phyloP scores from a whole-genome alignment of 2,329 filamentous ascomycete genomes.

The Fusarium equiseti region DNA sequence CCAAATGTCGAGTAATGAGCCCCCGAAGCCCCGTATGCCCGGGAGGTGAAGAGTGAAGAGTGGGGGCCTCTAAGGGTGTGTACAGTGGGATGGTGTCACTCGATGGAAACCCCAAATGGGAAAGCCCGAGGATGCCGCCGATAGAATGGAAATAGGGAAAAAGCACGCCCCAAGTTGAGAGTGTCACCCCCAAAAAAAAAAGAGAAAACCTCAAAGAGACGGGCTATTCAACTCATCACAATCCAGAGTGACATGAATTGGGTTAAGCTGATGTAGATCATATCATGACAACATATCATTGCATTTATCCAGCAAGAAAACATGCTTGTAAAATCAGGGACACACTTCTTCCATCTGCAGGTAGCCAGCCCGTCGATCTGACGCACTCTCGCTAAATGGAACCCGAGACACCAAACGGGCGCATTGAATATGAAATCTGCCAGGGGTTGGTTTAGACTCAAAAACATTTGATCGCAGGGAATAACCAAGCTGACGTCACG shows the following conservation, averaged over 20 bases:
- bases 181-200: too few relatives aligned
- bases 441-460: background rate
- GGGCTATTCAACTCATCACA: background rate
- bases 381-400: constrained; percentile 14
- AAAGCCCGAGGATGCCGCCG: constrained; percentile 44
- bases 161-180: background rate
- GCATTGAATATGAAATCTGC: constrained; percentile 15
- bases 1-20: constrained; percentile 29
- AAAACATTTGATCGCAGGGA: constrained; percentile 3
- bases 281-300: background rate
- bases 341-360: background rate
- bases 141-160: background rate
- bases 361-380: constrained; percentile 7
- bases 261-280: constrained; percentile 1
- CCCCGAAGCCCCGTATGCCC: constrained; percentile 29
- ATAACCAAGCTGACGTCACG: constrained; percentile 43
- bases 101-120: constrained; percentile 42
- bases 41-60: constrained; percentile 10
- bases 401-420: constrained; percentile 32
- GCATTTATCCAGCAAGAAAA: background rate
- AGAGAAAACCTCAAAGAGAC: background rate
- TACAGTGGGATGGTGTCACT: constrained; percentile 37
- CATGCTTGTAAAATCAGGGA: constrained; percentile 1
- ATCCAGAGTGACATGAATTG: background rate
- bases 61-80: background rate